Evolutionary conservation across 345 rosid genomes (phyloP).

Genomic region (Salix viminalis): DNA sequence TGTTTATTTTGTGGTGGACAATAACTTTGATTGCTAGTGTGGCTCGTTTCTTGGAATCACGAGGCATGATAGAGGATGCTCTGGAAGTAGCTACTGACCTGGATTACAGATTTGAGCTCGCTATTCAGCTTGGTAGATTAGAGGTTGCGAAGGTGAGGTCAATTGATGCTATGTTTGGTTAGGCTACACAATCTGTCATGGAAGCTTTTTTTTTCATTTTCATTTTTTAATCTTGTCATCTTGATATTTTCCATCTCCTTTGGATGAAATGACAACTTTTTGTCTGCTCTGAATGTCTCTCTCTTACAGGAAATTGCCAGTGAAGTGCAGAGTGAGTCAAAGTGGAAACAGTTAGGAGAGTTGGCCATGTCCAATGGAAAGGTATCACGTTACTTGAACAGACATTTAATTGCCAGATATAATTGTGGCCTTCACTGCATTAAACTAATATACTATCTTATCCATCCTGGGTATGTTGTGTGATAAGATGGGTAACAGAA

Average conservation of each 20-base stretch:
- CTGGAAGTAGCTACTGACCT: slow-evolving; percentile 95
- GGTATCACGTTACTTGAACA: slow-evolving; percentile 33
- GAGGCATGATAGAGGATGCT: slow-evolving; percentile 95
- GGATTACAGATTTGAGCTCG: slow-evolving; percentile 92
- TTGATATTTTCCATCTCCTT: neutral
- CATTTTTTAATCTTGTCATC: neutral
- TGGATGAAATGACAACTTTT: neutral
- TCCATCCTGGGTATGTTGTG: neutral
- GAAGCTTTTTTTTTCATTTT: neutral
- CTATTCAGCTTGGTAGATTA: slow-evolving; percentile 89
- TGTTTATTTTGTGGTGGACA: slow-evolving; percentile 7
- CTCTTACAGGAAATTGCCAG: slow-evolving; percentile 70
- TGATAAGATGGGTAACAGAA: neutral
- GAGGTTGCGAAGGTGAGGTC: slow-evolving; percentile 80
- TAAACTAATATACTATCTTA: neutral
- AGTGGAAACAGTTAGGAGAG: slow-evolving; percentile 98
- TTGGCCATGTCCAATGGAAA: slow-evolving; percentile 94
- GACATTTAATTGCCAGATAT: neutral
- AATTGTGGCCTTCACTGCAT: neutral
- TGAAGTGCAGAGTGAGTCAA: slow-evolving; percentile 81
- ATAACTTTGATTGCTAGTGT: slow-evolving; percentile 52
- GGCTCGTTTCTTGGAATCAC: slow-evolving; percentile 97
- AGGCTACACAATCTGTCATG: neutral
- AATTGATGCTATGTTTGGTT: slow-evolving; percentile 1
- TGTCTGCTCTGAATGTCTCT: neutral